Percentiles rank a stretch among this genome's conserved stretches.
These are phyloP conservation scores for Phylloporus sp. DNA, from an alignment of 768 basidiomycete species.

Conservation along the genomic window DNA sequence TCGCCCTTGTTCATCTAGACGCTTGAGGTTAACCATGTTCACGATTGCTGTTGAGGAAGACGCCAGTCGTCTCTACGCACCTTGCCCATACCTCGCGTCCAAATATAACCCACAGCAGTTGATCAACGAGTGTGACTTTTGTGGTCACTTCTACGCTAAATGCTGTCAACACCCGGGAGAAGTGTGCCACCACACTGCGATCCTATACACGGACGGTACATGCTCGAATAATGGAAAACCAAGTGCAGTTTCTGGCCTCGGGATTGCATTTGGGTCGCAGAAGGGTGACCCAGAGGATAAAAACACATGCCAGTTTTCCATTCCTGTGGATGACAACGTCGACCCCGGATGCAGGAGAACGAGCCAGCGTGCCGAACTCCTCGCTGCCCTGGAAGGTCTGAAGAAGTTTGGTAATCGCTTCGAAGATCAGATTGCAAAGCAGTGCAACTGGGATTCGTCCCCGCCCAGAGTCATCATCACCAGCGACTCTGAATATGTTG, in stretches of 20 bases:
- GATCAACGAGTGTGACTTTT: too few species aligned
- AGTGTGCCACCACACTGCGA: conserved; percentile 16
- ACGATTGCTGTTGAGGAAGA: too few species aligned
- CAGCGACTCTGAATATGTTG: conserved; percentile 8
- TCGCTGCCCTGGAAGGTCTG: conserved; percentile 25
- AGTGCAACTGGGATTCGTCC: too few species aligned
- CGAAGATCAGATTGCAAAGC: too few species aligned
- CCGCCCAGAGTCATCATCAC: background rate
- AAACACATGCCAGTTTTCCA: conserved; percentile 4
- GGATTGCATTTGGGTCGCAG: conserved; percentile 2
- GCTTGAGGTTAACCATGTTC: too few species aligned
- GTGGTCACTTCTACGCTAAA: background rate
- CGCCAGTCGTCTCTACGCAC: too few species aligned
- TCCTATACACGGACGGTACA: conserved; percentile 34
- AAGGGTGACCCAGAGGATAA: too few species aligned
- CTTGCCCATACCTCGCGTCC: too few species aligned
- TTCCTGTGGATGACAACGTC: conserved; percentile 21
- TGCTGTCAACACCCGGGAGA: background rate
- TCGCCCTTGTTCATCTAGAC: too few species aligned
- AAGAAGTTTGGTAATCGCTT: too few species aligned
- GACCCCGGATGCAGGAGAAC: conserved; percentile 20
- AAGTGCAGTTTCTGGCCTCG: conserved; percentile 13
- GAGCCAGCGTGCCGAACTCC: conserved; percentile 31
- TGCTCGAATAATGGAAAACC: conserved; percentile 28
- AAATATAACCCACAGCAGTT: too few species aligned